Evolutionary conservation across 352 stramenopile species (phyloP).

Genomic region (Phytophthora syringae): DNA sequence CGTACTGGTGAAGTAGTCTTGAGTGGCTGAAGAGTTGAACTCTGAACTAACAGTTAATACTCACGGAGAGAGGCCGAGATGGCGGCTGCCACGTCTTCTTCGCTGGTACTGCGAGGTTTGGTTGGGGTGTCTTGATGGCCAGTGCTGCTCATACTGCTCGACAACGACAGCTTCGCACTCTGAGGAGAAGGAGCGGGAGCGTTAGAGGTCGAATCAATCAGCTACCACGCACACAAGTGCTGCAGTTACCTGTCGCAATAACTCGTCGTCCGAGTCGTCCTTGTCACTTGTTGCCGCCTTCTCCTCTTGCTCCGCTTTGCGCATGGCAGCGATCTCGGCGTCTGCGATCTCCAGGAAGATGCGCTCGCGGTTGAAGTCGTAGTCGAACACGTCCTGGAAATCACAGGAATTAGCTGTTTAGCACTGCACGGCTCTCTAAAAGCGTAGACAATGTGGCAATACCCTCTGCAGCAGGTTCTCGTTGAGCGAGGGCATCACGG

Average conservation of each 20-base stretch:
- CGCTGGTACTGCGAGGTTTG: slow-evolving; percentile 47
- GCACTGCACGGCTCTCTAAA: no score
- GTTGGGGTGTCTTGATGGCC: slow-evolving; percentile 28
- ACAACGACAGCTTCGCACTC: slow-evolving; percentile 51
- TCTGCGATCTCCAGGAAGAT: slow-evolving; percentile 73
- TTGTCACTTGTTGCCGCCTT: slow-evolving; percentile 30
- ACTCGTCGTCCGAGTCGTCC: slow-evolving; percentile 47
- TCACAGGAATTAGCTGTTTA: not conserved
- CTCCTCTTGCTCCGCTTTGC: slow-evolving; percentile 37
- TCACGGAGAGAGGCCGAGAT: slow-evolving; percentile 72
- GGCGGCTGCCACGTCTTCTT: slow-evolving; percentile 69
- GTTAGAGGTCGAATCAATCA: no score
- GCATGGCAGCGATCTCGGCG: slow-evolving; percentile 63
- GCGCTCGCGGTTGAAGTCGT: slow-evolving; percentile 74
- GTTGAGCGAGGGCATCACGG: slow-evolving; percentile 49
- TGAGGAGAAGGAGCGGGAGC: no score
- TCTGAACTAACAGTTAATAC: slow-evolving; percentile 45
- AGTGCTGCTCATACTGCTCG: slow-evolving; percentile 36
- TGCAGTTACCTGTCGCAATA: slow-evolving; percentile 45
- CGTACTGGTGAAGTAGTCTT: no score
- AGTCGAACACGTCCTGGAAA: slow-evolving; percentile 70
- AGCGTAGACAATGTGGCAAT: no score
- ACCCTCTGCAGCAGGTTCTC: slow-evolving; percentile 71
- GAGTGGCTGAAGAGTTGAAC: not conserved
- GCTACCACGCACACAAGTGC: not conserved